Evolutionary conservation across 345 rosid species (phyloP).

Genomic region (Eucalyptus melliodora): DNA sequence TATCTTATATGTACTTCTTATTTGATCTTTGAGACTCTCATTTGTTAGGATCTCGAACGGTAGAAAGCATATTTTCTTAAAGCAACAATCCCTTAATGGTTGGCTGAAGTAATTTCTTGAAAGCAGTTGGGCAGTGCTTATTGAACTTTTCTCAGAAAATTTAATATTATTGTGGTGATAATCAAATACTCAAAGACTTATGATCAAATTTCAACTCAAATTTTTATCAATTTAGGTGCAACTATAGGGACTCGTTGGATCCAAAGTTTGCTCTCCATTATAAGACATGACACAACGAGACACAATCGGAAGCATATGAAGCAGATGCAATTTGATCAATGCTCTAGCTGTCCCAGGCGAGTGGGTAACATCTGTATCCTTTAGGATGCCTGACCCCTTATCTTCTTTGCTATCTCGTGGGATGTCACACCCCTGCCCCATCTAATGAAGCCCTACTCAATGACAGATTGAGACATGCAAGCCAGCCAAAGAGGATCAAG

Average conservation of each 20-base stretch:
- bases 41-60: not conserved
- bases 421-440: not conserved
- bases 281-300: not conserved
- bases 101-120: not conserved
- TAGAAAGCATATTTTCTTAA: not conserved
- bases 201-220: not conserved
- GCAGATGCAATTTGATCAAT: not conserved
- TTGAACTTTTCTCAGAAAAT: not conserved
- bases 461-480: not conserved
- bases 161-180: not conserved
- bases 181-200: not conserved
- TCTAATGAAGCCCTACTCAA: not conserved
- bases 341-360: not conserved
- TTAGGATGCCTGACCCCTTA: not conserved
- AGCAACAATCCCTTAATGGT: not conserved
- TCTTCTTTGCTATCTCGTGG: not conserved
- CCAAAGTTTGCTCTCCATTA: not conserved
- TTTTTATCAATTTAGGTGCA: not conserved
- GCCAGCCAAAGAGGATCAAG: not conserved
- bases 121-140: not conserved
- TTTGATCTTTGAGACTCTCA: not conserved
- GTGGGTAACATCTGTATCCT: not conserved
- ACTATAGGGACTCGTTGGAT: fast-evolving
- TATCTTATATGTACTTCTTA: not conserved
- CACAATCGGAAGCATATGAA: fast-evolving